Evolutionary conservation across 2,329 filamentous ascomycete genomes (phyloP), one percentile per base, ranked within the genome.

Genomic region (Alternaria sp.): DNA sequence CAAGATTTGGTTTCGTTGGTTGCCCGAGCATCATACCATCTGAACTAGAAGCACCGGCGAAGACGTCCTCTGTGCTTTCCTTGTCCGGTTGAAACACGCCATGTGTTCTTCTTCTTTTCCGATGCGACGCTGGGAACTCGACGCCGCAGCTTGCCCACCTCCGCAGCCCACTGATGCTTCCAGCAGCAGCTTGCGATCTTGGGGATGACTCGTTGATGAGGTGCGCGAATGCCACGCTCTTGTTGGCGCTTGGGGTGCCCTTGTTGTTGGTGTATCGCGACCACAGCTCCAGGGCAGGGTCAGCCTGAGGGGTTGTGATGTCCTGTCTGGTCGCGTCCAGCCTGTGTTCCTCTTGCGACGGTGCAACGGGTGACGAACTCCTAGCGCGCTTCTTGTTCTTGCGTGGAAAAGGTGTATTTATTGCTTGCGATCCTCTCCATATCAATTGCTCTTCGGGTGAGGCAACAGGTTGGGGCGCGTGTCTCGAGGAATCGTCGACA

Each of bases 381-480:
- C 78, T 73, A 5, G 81, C 81, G 45, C 82, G 77, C 68, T 82
- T 83, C 55, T 79, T 78, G 64, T 79, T 78, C 46, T 80, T 79
- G 36, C 79, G 77, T 3, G 69, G 66, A 1, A 83, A 71, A 16
- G 82, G 81, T 20, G 82, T 79, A 38, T 77, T 75, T 8, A 78
- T 73, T 6, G 80, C 80, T 64, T 81, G 82, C 12, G 82, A 81
- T 14, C 75, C 75, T 41, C 87, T 84, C 87, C 87, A 90, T 50
- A 83, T 82, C 45, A 90, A 81, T 69, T 87, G 85, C 63, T 89
- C 87, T 64, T 88, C 85, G 0, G 87, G 87, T 1, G 87, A 88
- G 18, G 80, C 73, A n/a, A 80, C 76, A 20, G 83, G 80, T 53
- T 80, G 80, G 27, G 80, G 78, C n/a, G 79, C 79, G 59, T 81